phyloP scores from a whole-genome alignment of 371 early-diverging fungal genomes.

The Syncephalastrum sp. region DNA sequence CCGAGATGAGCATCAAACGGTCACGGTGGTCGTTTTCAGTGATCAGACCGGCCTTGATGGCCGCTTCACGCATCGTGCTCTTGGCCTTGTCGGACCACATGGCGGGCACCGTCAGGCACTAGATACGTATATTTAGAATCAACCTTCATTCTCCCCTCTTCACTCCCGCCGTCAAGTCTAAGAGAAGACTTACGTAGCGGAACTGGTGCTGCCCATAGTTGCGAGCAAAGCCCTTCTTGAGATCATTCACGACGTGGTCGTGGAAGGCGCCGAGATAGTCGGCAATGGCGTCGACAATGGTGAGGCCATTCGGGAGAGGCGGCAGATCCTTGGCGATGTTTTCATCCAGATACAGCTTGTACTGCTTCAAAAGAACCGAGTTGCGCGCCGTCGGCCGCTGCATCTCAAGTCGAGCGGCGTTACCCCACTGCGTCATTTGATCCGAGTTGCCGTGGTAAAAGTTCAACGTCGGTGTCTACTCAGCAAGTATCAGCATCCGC shows the following conservation, averaged over 20 bases:
- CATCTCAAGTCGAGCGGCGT: conserved; percentile 54
- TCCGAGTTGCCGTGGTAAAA: conserved; percentile 46
- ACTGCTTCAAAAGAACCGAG: conserved; percentile 50
- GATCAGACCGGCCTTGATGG: conserved; percentile 46
- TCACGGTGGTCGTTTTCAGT: conserved; percentile 41
- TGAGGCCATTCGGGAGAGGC: conserved; percentile 50
- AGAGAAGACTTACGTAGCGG: conserved; percentile 30
- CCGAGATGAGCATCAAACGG: conserved; percentile 45
- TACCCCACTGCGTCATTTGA: conserved; percentile 59
- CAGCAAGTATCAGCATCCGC: background rate
- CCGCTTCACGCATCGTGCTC: conserved; percentile 52
- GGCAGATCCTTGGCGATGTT: conserved; percentile 53
- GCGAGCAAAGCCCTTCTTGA: conserved; percentile 43
- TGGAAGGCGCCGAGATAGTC: conserved; percentile 56
- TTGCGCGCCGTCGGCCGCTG: conserved; percentile 47
- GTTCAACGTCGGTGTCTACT: conserved; percentile 48
- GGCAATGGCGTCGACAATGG: conserved; percentile 51
- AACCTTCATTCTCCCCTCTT: too few relatives aligned
- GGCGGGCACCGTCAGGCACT: conserved; percentile 56
- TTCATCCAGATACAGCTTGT: conserved; percentile 55
- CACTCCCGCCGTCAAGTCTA: too few relatives aligned
- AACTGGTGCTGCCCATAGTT: conserved; percentile 40
- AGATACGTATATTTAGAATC: background rate
- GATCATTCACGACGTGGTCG: conserved; percentile 48
- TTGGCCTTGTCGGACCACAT: conserved; percentile 55